phyloP scores from a whole-genome alignment of 1,284 basidiomycete genomes.

The Agaricales sp. region DNA sequence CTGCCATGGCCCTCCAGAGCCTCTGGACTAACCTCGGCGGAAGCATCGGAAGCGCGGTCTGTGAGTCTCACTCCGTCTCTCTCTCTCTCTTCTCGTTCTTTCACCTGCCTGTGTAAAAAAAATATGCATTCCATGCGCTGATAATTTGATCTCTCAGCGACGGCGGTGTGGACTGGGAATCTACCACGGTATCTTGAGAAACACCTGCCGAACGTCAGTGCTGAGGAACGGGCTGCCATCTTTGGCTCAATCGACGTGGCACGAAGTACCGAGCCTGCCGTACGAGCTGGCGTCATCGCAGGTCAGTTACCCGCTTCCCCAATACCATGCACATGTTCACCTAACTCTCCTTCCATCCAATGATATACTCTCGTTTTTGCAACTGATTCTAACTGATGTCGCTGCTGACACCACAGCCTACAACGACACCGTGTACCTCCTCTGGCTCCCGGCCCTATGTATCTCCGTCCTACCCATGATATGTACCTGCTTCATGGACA shows the following conservation, averaged over 20 bases:
- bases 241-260: not conserved
- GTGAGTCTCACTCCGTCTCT: not conserved
- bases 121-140: not conserved
- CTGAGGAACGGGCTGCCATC: slow-evolving; percentile 8
- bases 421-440: slow-evolving; percentile 13
- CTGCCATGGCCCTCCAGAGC: slow-evolving; percentile 14
- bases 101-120: not conserved
- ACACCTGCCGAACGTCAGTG: slow-evolving; percentile 12
- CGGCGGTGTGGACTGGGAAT: slow-evolving; percentile 15
- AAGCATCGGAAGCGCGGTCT: slow-evolving; percentile 14
- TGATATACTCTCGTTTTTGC: slow-evolving; percentile 7
- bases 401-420: slow-evolving; percentile 14
- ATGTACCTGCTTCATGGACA: slow-evolving; percentile 14
- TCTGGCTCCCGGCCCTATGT: slow-evolving; percentile 15
- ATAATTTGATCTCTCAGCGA: slow-evolving; percentile 8
- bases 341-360: slow-evolving; percentile 11
- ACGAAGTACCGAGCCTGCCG: not conserved
- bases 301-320: slow-evolving; percentile 4
- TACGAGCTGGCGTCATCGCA: not conserved
- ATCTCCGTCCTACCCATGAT: slow-evolving; percentile 14
- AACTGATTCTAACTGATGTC: not conserved
- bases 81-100: not conserved
- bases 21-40: slow-evolving; percentile 16
- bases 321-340: slow-evolving; percentile 14
- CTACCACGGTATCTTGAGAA: slow-evolving; percentile 13